Base-by-base conservation (phyloP, 2,329 filamentous ascomycete species). In the Pyrenophora graminea region DNA sequence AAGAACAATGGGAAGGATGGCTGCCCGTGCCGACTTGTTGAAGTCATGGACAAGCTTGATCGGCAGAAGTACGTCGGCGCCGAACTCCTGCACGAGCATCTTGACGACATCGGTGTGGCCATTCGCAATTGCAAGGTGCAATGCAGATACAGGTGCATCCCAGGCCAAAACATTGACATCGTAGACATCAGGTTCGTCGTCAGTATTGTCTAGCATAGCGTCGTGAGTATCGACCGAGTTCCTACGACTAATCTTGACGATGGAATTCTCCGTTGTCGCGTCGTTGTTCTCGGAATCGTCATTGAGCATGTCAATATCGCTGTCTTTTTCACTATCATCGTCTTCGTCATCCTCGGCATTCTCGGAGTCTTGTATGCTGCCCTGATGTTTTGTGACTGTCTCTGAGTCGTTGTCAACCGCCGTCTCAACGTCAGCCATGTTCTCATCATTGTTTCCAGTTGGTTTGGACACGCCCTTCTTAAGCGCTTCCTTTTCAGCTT, bases 151-250 rank as follows among this genome's bases (percentile, higher is more conserved):
- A 4, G 86, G 84, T 4, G 80, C 82, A 62, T 95, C 90, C 91
- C 91, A 96, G 1, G 89, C 84, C n/a, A 89, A 68, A 1, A 88
- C 82, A 58, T 95, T 86, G 53, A 92, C 80, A 59, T 94, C 85
- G 69, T 89, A 93, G 45, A 92, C 82, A 70, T 96, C 90, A 1
- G 90, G 89, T 17, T 89, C 87, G 8, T 87, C 79, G 18, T 82
- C 77, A 1, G 51, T 39, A 6, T 85, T 82, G 5, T 86, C 74
- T 8, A 75, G 82, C 1, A 79, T 76, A 1, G 80, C 73, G 1
- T 80, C 76, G 8, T 61, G 59, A 25, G 80, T 74, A 1, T 71
- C n/a, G 27, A 9, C 27, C 13, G 64, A 58, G 10, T 76, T 69
- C 17, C 74, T 73, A 17, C 76, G 75, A 39, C 78, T 75, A n/a